These are phyloP conservation scores for Schizochytrium sp. DNA, from an alignment of 108 stramenopile species.

Conservation along the genomic window DNA sequence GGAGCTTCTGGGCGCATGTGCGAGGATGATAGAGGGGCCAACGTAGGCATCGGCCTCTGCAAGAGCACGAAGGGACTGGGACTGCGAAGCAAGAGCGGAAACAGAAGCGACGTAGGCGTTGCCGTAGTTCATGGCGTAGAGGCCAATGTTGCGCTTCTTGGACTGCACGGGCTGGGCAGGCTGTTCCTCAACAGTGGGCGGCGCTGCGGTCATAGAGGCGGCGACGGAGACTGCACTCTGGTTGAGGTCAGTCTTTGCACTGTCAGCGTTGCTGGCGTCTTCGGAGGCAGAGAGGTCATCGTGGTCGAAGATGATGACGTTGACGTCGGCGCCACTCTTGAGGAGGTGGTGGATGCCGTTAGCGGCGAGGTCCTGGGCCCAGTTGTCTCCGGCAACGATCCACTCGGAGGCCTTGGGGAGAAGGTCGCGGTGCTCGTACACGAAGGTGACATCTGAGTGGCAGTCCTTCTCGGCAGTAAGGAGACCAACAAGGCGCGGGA, in stretches of 20 bases:
- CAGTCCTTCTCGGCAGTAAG: slow-evolving; percentile 42
- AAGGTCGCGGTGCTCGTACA: slow-evolving; percentile 35
- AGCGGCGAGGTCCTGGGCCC: slow-evolving; percentile 50
- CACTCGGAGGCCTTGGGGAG: slow-evolving; percentile 43
- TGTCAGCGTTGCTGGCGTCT: not conserved
- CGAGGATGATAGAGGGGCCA: slow-evolving; percentile 46
- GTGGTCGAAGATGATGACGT: slow-evolving; percentile 56
- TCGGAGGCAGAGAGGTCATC: slow-evolving; percentile 10
- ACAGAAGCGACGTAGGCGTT: slow-evolving; percentile 60
- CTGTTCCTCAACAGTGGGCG: not conserved
- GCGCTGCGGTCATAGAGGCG: not conserved
- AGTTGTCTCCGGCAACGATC: slow-evolving; percentile 57
- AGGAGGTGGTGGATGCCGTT: slow-evolving; percentile 57
- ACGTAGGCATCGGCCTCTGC: slow-evolving; percentile 49
- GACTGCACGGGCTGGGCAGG: slow-evolving; percentile 33
- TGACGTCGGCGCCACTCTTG: slow-evolving; percentile 51
- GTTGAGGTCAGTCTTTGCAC: slow-evolving; percentile 27
- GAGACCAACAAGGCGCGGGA: slow-evolving; percentile 48
- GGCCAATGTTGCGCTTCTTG: slow-evolving; percentile 40
- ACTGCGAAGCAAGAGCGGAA: slow-evolving; percentile 49
- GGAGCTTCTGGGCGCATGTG: slow-evolving; percentile 17
- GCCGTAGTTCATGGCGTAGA: slow-evolving; percentile 60
- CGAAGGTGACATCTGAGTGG: slow-evolving; percentile 13
- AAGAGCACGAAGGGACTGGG: slow-evolving; percentile 50
- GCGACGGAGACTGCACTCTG: not conserved